phyloP scores from a whole-genome alignment of 2,329 filamentous ascomycete genomes.

The Cladosporium sp. region DNA sequence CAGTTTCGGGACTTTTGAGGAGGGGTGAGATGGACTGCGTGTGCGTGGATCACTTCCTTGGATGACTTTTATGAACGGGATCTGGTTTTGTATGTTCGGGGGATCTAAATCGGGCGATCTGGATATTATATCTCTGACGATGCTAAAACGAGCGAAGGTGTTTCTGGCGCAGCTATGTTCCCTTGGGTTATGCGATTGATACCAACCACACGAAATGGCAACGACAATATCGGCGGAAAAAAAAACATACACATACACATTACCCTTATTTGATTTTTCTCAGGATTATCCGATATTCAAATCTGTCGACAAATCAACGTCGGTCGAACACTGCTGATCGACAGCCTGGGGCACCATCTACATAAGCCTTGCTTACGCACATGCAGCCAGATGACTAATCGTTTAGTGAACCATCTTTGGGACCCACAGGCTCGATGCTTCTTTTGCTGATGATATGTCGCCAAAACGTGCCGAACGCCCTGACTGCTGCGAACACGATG shows the following conservation, averaged over 20 bases:
- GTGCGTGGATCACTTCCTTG: not conserved
- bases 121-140: too few species aligned
- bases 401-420: slow-evolving; percentile 1
- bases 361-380: not conserved
- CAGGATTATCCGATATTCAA: too few species aligned
- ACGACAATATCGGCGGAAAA: not conserved
- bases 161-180: not conserved
- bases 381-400: not conserved
- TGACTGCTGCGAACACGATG: not conserved
- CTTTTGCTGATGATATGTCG: too few species aligned
- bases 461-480: not conserved
- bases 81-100: not conserved
- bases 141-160: not conserved
- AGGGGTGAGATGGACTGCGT: not conserved
- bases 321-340: not conserved
- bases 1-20: slow-evolving; percentile 34
- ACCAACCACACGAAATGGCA: not conserved
- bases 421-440: not conserved
- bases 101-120: not conserved
- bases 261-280: too few species aligned
- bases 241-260: too few species aligned
- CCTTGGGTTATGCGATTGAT: not conserved
- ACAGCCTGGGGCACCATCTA: not conserved
- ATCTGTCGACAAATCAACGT: not conserved
- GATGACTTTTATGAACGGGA: not conserved